Evolutionary conservation across 352 stramenopile genomes (phyloP), one percentile per base, ranked within the genome.

Genomic region (Globisporangium nunn): DNA sequence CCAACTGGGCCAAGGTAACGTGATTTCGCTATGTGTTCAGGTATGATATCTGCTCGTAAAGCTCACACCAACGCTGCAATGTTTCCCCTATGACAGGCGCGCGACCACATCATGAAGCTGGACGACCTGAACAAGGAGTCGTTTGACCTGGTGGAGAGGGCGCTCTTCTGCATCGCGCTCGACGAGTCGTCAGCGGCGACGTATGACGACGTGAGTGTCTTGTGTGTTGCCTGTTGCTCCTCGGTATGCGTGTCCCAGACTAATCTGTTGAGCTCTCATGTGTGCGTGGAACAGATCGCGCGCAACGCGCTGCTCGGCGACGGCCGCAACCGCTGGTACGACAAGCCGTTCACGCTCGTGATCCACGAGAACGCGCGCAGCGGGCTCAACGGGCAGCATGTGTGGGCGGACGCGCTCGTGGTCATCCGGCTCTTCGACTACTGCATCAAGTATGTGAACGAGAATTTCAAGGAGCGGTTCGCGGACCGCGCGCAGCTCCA

Each of bases 261-360:
- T 3, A 39, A 45, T 6, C 1, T 46, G 23, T 50, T 15, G 47
- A 11, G 10, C 18, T 23, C 29, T 10, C 14, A 3, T 15, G 30
- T 40, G 3, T 40, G 3, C 28, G 2, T n/a, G 31, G 18, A 44
- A 51, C 64, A 80, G 65, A 93, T 93, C 33, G 85, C 85, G 11
- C 85, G 81, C 64, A 94, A 86, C 52, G 87, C 76, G 33, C 70
- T 96, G 52, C 77, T 93, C 3, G 87, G 86, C 40, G 85, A 96
- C 48, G 95, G 94, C 31, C 78, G 85, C 61, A 99, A 99, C 78
- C 93, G 96, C 61, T 99, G 92, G 89, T 99, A 98, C 70, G 96
- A 99, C 77, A 99, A 99, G 74, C 93, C 93, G 12, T 93, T 99
- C 64, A 97, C 98, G 68, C 63, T 99, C 33, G 88, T 99, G 59